Percentiles rank a stretch among this genome's conserved stretches.
These are phyloP conservation scores for Suillus cothurnatus DNA, from an alignment of 768 basidiomycete genomes.

Conservation along the genomic window DNA sequence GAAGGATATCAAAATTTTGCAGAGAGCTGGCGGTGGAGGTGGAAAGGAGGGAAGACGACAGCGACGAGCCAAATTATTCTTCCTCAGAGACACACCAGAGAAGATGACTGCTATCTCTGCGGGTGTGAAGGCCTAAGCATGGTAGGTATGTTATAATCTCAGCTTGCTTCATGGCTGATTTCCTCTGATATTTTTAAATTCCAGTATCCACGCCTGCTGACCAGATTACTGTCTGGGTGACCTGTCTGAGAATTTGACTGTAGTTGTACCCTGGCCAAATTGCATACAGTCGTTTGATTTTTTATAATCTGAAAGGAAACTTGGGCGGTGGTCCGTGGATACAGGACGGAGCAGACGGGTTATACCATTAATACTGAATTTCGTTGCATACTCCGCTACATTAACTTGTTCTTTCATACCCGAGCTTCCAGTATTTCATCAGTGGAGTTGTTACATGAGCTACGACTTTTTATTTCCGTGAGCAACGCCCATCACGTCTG, in stretches of 20 bases:
- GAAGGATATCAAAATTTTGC: slow-evolving; percentile 83
- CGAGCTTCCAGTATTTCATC: background rate
- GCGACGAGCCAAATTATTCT: slow-evolving; percentile 81
- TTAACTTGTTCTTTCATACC: background rate
- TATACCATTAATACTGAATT: background rate
- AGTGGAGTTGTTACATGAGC: background rate
- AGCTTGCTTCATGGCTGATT: slow-evolving; percentile 1
- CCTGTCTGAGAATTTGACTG: background rate
- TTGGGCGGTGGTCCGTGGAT: background rate
- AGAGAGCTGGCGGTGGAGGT: slow-evolving; percentile 47
- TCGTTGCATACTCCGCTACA: slow-evolving; percentile 2
- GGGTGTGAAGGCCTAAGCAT: slow-evolving; percentile 32
- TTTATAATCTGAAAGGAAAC: background rate
- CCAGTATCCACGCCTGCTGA: background rate
- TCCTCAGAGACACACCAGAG: slow-evolving; percentile 78
- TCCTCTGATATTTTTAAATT: background rate
- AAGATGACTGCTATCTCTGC: slow-evolving; percentile 80
- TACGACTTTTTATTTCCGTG: slow-evolving; percentile 5
- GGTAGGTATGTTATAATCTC: background rate
- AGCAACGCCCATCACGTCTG: no score
- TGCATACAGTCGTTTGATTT: background rate
- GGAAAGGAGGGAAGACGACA: slow-evolving; percentile 55
- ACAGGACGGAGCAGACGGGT: background rate
- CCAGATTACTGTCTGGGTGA: background rate
- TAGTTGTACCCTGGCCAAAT: no score